Percentiles rank a stretch among this genome's conserved stretches.
phyloP scores from a whole-genome alignment of 2,329 filamentous ascomycete species.

The Aspergillus flavus region DNA sequence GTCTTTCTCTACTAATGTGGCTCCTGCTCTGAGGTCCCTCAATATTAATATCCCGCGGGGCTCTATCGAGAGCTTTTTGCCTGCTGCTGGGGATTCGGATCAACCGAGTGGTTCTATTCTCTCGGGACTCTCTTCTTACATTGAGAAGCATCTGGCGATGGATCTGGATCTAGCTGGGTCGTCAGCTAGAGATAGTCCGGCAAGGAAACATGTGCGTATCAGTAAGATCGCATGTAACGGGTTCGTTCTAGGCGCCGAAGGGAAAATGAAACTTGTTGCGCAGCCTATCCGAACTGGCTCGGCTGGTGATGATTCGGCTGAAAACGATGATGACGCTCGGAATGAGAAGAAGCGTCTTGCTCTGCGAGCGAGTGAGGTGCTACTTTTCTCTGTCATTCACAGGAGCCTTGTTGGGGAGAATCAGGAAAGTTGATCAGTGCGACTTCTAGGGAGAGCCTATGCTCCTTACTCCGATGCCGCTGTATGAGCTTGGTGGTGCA shows the following conservation, averaged over 20 bases:
- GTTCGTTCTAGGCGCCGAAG: slow-evolving; percentile 43
- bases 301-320: slow-evolving; percentile 19
- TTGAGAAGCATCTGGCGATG: slow-evolving; percentile 44
- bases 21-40: slow-evolving; percentile 37
- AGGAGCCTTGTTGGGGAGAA: slow-evolving; percentile 30
- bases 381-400: slow-evolving; percentile 35
- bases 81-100: slow-evolving; percentile 5
- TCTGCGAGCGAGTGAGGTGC: slow-evolving; percentile 34
- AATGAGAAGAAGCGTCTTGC: slow-evolving; percentile 24
- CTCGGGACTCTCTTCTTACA: slow-evolving; percentile 36
- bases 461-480: background rate
- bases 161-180: slow-evolving; percentile 35
- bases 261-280: slow-evolving; percentile 42
- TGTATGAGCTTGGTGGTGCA: background rate
- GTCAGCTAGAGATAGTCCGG: slow-evolving; percentile 7
- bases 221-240: slow-evolving; percentile 42
- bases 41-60: slow-evolving; percentile 39
- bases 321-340: slow-evolving; percentile 17
- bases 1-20: slow-evolving; percentile 38
- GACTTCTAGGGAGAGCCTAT: background rate
- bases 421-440: background rate
- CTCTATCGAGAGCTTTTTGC: slow-evolving; percentile 27
- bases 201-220: slow-evolving; percentile 35
- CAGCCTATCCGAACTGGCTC: slow-evolving; percentile 18
- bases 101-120: slow-evolving; percentile 22